Evolutionary conservation across 257 asterid species (phyloP).

Genomic region (Fraxinus excelsior): DNA sequence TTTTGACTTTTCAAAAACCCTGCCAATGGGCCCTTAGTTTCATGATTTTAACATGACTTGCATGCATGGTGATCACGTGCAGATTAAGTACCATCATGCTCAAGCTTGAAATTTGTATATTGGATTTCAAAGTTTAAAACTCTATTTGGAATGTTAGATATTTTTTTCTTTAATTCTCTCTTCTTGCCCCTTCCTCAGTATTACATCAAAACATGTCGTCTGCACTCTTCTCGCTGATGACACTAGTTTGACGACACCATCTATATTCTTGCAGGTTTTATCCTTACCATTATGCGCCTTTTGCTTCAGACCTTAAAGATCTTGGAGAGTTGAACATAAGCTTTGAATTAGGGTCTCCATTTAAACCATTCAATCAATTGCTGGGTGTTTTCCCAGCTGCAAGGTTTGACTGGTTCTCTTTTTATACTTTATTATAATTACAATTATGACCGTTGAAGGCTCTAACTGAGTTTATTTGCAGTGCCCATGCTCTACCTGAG

Average conservation of each 20-base stretch:
- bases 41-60: background rate
- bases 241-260: slow-evolving; percentile 24
- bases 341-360: slow-evolving; percentile 88
- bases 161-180: background rate
- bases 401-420: slow-evolving; percentile 52
- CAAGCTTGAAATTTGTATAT: background rate
- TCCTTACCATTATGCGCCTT: slow-evolving; percentile 97
- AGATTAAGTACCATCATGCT: background rate
- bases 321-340: slow-evolving; percentile 67
- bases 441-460: slow-evolving; percentile 12
- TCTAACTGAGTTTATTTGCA: slow-evolving; percentile 54
- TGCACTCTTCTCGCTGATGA: slow-evolving; percentile 15
- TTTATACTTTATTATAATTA: slow-evolving; percentile 10
- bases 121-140: background rate
- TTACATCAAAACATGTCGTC: background rate
- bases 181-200: background rate
- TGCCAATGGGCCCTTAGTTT: background rate
- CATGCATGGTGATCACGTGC: slow-evolving; percentile 4
- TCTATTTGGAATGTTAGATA: background rate
- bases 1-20: too few relatives aligned
- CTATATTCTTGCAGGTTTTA: slow-evolving; percentile 69
- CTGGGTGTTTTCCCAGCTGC: slow-evolving; percentile 98
- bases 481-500: slow-evolving; percentile 93
- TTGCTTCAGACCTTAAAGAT: slow-evolving; percentile 93
- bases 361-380: slow-evolving; percentile 93